Evolutionary conservation across 352 stramenopile genomes (phyloP).

Genomic region (Hyaloperonospora arabidopsidis): DNA sequence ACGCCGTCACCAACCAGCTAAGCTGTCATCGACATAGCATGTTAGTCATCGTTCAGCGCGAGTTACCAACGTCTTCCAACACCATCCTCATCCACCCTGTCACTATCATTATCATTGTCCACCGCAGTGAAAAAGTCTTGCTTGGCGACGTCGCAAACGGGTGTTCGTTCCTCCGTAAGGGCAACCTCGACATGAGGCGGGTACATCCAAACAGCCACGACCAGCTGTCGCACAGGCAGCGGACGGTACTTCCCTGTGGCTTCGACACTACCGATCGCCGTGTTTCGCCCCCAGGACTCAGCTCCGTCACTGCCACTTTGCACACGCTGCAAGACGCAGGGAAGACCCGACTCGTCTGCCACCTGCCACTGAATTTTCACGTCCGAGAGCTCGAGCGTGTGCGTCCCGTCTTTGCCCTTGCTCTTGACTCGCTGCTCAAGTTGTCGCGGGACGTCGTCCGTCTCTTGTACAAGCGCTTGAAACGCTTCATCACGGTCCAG

Average conservation of each 20-base stretch:
- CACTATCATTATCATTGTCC: slow-evolving; percentile 5
- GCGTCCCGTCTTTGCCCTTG: slow-evolving; percentile 27
- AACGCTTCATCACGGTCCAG: slow-evolving; percentile 49
- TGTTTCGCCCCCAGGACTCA: background rate
- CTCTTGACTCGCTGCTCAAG: slow-evolving; percentile 39
- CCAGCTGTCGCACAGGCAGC: slow-evolving; percentile 45
- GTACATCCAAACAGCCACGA: slow-evolving; percentile 66
- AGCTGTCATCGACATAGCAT: too few species aligned
- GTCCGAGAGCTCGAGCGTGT: slow-evolving; percentile 22
- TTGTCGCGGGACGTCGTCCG: slow-evolving; percentile 32
- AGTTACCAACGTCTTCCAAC: too few species aligned
- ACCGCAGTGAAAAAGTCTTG: slow-evolving; percentile 43
- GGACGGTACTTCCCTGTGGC: slow-evolving; percentile 34
- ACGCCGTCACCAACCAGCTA: too few species aligned
- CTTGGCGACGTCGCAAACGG: slow-evolving; percentile 26
- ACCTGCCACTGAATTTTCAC: slow-evolving; percentile 61
- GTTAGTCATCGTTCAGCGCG: too few species aligned
- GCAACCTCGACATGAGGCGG: slow-evolving; percentile 56
- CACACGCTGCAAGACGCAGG: slow-evolving; percentile 38
- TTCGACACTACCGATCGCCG: slow-evolving; percentile 4
- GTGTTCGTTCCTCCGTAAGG: slow-evolving; percentile 46
- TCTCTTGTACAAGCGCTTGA: slow-evolving; percentile 41
- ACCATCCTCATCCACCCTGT: too few species aligned
- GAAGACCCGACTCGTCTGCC: slow-evolving; percentile 40
- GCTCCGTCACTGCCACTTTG: slow-evolving; percentile 3